Evolutionary conservation across 2,329 filamentous ascomycete genomes (phyloP), one percentile per base, ranked within the genome.

Genomic region (Phaeosphaeriaceae sp.): DNA sequence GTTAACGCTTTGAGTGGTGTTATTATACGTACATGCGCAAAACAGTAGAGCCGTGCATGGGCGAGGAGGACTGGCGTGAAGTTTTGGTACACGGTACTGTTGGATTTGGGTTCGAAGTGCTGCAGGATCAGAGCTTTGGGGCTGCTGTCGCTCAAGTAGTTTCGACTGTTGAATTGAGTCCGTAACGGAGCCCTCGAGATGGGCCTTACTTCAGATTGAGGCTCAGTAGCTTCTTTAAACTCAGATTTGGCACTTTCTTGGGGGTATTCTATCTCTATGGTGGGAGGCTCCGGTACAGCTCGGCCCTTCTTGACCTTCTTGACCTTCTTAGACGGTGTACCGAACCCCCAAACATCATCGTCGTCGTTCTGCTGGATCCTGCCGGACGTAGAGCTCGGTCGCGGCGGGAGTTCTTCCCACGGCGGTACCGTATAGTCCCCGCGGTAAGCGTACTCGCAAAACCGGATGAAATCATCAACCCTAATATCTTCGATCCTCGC

Each of bases 371-470:
- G 23, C 23, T 26, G 23, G 23, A 8, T 8, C 4, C 11, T 26
- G 23, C 23, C 6, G 23, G 23, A 26, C 6, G 11, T 26, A 26
- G 5, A 26, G 23, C 23, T 26, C 23, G 23, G 6, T 50, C 28
- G 55, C 9, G 34, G 34, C 6, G 12, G 13, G 34, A 18, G 6
- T 15, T 54, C 30, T 48, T 48, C 39, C 52, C 55, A 63, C 15
- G 46, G 38, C 5, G 56, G 60, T n/a, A 48, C 38, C 6, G 54
- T 61, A 46, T 62, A 64, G 44, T 63, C 60, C 2, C 61, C 59
- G 13, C 53, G 53, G 28, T 63, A 63, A 46, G 60, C 61, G 30
- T 58, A 64, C 20, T 63, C 53, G 50, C 57, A 60, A 34, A 64
- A 63, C 12, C 60, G 52, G 32, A 52, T 50, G 48, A 65, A 65